Evolutionary conservation across 805 yeast species (phyloP).

Genomic region (Metschnikowia santaceciliae): DNA sequence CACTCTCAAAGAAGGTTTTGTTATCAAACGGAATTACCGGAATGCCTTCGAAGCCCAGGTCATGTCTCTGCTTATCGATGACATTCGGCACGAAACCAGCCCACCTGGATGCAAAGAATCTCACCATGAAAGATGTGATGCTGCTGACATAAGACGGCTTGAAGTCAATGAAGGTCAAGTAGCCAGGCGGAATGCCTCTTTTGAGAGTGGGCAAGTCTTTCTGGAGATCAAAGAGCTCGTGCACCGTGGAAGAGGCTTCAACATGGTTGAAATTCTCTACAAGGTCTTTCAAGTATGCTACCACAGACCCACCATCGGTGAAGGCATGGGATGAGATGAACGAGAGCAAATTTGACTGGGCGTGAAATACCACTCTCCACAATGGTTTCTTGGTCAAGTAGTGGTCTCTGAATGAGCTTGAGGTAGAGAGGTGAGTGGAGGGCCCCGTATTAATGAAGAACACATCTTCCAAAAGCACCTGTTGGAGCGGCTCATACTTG

Average conservation of each 20-base stretch:
- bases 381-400: constrained; percentile 1
- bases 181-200: constrained; percentile 6
- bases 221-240: constrained; percentile 4
- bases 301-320: constrained; percentile 11
- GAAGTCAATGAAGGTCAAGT: constrained; percentile 1
- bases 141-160: constrained; percentile 5
- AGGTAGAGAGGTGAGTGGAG: neutral
- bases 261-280: constrained; percentile 7
- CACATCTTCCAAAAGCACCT: constrained; percentile 7
- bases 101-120: constrained; percentile 4
- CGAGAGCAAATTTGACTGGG: constrained; percentile 10
- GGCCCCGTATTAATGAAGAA: neutral
- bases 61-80: constrained; percentile 8
- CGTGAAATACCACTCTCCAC: constrained; percentile 8
- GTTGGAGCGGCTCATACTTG: constrained; percentile 7
- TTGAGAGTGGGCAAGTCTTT: constrained; percentile 7
- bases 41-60: constrained; percentile 8
- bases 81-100: constrained; percentile 7
- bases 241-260: neutral
- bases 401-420: constrained; percentile 3
- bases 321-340: constrained; percentile 7
- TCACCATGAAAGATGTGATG: neutral
- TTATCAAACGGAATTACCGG: constrained; percentile 5
- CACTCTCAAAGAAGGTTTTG: constrained; percentile 8
- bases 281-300: constrained; percentile 9